Evolutionary conservation across 768 basidiomycete genomes (phyloP).

Genomic region (Punctularia strigosozonata): DNA sequence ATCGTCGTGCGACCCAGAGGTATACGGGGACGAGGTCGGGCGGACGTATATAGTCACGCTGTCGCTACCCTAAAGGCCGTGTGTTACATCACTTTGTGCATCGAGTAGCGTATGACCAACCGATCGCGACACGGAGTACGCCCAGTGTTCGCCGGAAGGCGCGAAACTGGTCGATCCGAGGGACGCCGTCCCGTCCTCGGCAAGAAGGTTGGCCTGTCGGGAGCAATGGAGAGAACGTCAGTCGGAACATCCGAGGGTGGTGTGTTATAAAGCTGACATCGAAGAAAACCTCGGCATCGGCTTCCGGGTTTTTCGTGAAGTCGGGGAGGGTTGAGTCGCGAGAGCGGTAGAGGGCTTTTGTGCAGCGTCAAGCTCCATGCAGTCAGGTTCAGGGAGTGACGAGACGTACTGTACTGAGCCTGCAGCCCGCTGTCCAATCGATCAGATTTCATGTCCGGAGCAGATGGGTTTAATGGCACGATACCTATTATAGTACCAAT

Average conservation of each 20-base stretch:
- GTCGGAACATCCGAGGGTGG: neutral
- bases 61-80: slow-evolving; percentile 49
- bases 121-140: slow-evolving; percentile 66
- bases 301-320: slow-evolving; percentile 20
- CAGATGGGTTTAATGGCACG: too few species aligned
- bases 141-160: slow-evolving; percentile 53
- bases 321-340: slow-evolving; percentile 41
- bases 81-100: neutral
- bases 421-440: slow-evolving; percentile 68
- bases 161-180: slow-evolving; percentile 52
- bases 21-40: slow-evolving; percentile 46
- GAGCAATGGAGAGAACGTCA: slow-evolving; percentile 1
- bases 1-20: slow-evolving; percentile 30
- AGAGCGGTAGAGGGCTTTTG: slow-evolving; percentile 50
- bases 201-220: slow-evolving; percentile 56
- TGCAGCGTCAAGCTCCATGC: too few species aligned
- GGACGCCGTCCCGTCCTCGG: slow-evolving; percentile 61
- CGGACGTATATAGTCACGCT: slow-evolving; percentile 61
- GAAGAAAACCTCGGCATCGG: slow-evolving; percentile 64
- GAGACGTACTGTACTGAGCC: slow-evolving; percentile 36
- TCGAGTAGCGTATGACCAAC: slow-evolving; percentile 25
- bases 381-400: too few species aligned
- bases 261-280: slow-evolving; percentile 36
- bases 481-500: slow-evolving; percentile 79
- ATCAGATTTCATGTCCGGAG: too few species aligned